Base-by-base conservation (phyloP, 192 early-diverging fungal species). In the Chytriomyces confervae region DNA sequence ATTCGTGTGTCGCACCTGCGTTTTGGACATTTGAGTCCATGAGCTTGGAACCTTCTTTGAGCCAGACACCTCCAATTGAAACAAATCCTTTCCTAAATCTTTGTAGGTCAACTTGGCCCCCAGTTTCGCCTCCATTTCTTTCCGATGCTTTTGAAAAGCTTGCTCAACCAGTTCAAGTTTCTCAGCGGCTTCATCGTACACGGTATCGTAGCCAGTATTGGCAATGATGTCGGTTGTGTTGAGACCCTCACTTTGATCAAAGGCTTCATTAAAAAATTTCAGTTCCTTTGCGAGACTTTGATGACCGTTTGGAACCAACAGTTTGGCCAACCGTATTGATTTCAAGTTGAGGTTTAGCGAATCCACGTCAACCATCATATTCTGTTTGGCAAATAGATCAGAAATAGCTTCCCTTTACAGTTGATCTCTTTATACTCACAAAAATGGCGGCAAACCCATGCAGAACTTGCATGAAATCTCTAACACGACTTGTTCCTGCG, bases 1-100 rank as follows among this genome's bases (percentile, higher is more conserved):
- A 27, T 29, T 47, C 20, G 60, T 66, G 27, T 20, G 16, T 77
- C 85, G 77, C 79, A 92, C 92, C 79, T 89, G 86, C 4, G 96
- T 99, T 27, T 90, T 86, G 5, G 93, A 95, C 74, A 94, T 82
- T 44, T 89, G 82, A 46, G 86, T 85, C 92, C 95, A 99, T 70
- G 89, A 84, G 51, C 72, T 71, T 0, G 97, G 96, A 43, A 95
- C 93, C 43, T 92, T 88, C 61, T 62, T 74, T 57, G 92, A 82
- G 50, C 82, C 86, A 44, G 88, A 88, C 7, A 96, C 85, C 77
- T 99, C 96, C n/a, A 99, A 75, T 82, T 96, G 95, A 80, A 95
- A 96, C 18, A 93, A 90, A 78, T 99, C 98, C 82, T 99, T 99
- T 53, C 97, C 96, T 65, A 97, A 84, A 84, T 97, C 90, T 74